Base-by-base conservation (phyloP, 2,329 filamentous ascomycete species). In the Verticillium klebahnii region DNA sequence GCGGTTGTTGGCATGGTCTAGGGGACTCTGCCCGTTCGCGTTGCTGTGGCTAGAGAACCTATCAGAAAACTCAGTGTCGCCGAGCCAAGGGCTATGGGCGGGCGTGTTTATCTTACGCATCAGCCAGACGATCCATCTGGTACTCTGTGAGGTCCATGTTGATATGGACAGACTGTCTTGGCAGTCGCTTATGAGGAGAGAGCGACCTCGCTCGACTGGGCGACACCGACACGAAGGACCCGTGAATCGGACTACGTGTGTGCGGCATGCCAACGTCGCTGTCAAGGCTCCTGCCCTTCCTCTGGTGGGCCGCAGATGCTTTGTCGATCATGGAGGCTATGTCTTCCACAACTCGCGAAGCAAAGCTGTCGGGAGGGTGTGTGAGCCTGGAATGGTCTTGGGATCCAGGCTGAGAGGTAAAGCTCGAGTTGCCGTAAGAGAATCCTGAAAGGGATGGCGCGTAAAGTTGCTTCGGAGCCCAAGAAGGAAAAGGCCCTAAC, bases 81-180 rank as follows among this genome's bases (percentile, higher is more conserved):
- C n/a, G 9, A 25, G 14, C 5, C 52, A 17, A 29, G 3, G 19
- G 17, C 14, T n/a, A 29, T 12, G 12, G 4, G 19, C 25, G 37
- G 57, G 56, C 3, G 12, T 54, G 14, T 23, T 37, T 37, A 23
- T 55, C 78, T 63, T 73, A 82, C 81, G 75, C 78, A 57, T 78
- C 74, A 3, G 80, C 77, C 54, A 83, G 71, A 62, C 73, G 78
- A 61, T 82, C 77, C 73, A 83, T 77, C 63, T 82, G 79, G 0
- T 74, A 76, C 56, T 82, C 78, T 5, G 80, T 83, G 60, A 83
- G 65, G 63, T 80, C 81, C 66, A 83, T 74, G 29, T 79, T 78
- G 34, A 83, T 75, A 45, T 79, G 76, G 23, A 83, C 70, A 2
- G 76, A 76, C 55, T 78, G 74, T 23, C 75, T 72, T 19, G 66